phyloP scores from a whole-genome alignment of 2,329 filamentous ascomycete genomes.

The Diplocarpon rosae region DNA sequence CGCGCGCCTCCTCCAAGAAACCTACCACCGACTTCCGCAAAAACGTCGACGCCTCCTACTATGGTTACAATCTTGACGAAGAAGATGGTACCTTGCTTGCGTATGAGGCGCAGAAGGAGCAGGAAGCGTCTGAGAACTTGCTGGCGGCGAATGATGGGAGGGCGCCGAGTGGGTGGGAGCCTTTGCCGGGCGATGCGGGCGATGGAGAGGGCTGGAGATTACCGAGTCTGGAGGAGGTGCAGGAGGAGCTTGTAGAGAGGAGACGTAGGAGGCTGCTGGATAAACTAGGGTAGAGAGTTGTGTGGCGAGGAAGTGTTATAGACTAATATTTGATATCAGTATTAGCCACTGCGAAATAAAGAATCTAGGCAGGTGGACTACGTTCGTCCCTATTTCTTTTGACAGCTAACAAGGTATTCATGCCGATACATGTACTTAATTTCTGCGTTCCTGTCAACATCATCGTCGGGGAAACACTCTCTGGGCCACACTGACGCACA shows the following conservation, averaged over 20 bases:
- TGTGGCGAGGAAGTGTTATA: not conserved
- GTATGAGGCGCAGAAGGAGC: slow-evolving; percentile 77
- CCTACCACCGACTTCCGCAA: slow-evolving; percentile 55
- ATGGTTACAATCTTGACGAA: slow-evolving; percentile 87
- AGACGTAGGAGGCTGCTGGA: slow-evolving; percentile 75
- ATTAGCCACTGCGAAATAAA: too few species aligned
- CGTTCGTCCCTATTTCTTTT: too few species aligned
- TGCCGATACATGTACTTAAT: too few species aligned
- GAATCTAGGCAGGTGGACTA: too few species aligned
- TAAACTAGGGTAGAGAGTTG: slow-evolving; percentile 35
- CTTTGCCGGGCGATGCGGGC: slow-evolving; percentile 75
- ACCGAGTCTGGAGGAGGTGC: slow-evolving; percentile 84
- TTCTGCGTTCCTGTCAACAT: too few species aligned
- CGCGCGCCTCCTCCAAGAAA: slow-evolving; percentile 40
- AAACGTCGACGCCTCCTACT: slow-evolving; percentile 87
- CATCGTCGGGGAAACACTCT: too few species aligned
- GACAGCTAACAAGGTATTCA: too few species aligned
- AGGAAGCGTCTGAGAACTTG: slow-evolving; percentile 64
- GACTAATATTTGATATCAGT: not conserved
- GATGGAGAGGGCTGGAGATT: slow-evolving; percentile 75
- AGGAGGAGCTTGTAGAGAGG: slow-evolving; percentile 82
- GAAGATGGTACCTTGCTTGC: slow-evolving; percentile 72
- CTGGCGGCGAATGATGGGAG: slow-evolving; percentile 43
- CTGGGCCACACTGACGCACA: too few species aligned
- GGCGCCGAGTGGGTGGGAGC: slow-evolving; percentile 63